Evolutionary conservation across 164 flowering plant species (phyloP).

Genomic region (Magnolia kwangsiensis): DNA sequence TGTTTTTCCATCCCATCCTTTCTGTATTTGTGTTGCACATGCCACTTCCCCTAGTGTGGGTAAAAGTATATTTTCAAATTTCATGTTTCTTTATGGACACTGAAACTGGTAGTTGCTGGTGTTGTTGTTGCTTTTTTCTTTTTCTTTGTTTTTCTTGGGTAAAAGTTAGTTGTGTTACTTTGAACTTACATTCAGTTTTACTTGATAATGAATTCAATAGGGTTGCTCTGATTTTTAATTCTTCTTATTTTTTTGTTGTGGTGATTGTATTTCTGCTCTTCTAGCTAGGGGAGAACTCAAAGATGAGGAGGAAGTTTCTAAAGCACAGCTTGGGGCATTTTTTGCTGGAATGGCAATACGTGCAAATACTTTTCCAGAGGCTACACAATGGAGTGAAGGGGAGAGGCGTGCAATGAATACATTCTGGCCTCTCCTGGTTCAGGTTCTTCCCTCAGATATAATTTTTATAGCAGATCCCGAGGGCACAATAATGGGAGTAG

Average conservation of each 20-base stretch:
- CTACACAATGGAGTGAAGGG: slow-evolving; percentile 98
- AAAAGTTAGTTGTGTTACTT: no score
- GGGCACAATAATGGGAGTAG: slow-evolving; percentile 79
- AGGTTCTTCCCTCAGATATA: slow-evolving; percentile 71
- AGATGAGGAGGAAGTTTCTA: slow-evolving; percentile 82
- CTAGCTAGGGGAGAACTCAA: slow-evolving; percentile 82
- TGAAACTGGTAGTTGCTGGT: no score
- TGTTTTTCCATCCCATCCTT: no score
- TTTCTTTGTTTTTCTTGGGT: no score
- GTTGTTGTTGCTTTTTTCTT: no score
- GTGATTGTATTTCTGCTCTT: neutral
- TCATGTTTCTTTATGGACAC: no score
- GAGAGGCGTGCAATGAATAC: slow-evolving; percentile 77
- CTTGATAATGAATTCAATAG: no score
- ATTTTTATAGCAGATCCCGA: slow-evolving; percentile 96
- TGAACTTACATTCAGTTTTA: no score
- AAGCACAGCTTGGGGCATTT: slow-evolving; percentile 93
- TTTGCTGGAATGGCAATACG: slow-evolving; percentile 96
- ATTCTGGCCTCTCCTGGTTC: slow-evolving; percentile 81
- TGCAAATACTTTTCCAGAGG: slow-evolving; percentile 87
- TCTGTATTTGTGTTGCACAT: no score
- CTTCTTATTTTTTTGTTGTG: neutral
- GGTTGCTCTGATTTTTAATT: neutral
- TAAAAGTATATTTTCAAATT: no score
- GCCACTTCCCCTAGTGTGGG: no score